Evolutionary conservation across 441 rosid species (phyloP), one percentile per base, ranked within the genome.

Genomic region (Bruguiera hainesii): DNA sequence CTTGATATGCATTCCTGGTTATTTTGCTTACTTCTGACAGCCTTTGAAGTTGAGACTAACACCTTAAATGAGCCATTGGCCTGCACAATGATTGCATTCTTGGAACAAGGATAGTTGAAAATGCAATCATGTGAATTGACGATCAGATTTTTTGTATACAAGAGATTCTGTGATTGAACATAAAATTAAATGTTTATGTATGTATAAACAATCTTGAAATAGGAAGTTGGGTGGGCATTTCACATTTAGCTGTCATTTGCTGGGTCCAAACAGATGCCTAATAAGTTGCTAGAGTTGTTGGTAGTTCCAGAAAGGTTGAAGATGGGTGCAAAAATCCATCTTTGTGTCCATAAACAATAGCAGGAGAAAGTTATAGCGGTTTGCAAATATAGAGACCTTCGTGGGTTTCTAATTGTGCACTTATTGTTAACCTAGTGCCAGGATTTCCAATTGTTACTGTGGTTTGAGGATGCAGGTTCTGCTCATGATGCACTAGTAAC

Each of bases 1-100:
- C 53, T 61, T 33, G 58, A 57, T 49, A 33, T 20, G 52, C 35
- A 31, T 52, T 53, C 46, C 52, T 63, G 33, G 58, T 65, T 31
- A 29, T 35, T 66, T 6, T 48, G 13, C 6, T 48, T 53, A 39
- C 60, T 9, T 60, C 10, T 20, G n/a, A 5, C 50, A 20, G 39
- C 20, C 7, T 69, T 63, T 35, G 7, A 55, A 58, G 48, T 23
- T 30, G 18, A 56, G 57, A 37, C 62, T 42, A 19, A 48, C 26
- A 7, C 18, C 61, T 52, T 30, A 56, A 53, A 39, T 46, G 65
- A 53, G 29, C 39, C 23, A 13, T 57, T 25, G 26, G 48, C 7
- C 33, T 16, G 55, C 19, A 46, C 18, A 50, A 61, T 50, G 42
- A 19, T 25, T 49, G 53, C 6, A 9, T 21, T 35, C 28, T 70